Evolutionary conservation across 73 alveolate genomes (phyloP).

Genomic region (Stentor coeruleus): DNA sequence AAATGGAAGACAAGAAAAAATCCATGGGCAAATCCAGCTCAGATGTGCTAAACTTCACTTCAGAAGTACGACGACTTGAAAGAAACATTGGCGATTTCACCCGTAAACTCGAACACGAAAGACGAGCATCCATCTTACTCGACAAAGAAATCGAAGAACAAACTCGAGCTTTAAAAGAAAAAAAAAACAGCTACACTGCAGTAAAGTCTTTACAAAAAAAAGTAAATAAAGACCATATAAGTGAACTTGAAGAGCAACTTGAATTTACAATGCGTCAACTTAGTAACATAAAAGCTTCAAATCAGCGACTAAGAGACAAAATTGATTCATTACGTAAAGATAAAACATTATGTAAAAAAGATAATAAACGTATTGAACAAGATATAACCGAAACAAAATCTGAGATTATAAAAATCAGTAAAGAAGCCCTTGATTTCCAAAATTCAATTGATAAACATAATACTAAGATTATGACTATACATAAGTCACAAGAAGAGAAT

Average conservation of each 20-base stretch:
- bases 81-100: constrained; percentile 6
- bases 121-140: constrained; percentile 8
- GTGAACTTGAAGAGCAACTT: neutral
- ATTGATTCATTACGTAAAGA: neutral
- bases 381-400: neutral
- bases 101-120: constrained; percentile 17
- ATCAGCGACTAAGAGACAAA: constrained; percentile 6
- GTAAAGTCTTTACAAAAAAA: neutral
- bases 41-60: neutral
- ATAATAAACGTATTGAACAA: neutral
- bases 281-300: neutral
- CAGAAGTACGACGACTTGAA: constrained; percentile 19
- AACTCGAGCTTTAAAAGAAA: neutral
- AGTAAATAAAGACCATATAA: neutral
- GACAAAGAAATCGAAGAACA: constrained; percentile 18
- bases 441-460: neutral
- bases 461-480: neutral
- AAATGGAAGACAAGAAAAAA: neutral
- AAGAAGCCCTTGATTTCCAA: neutral
- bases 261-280: neutral
- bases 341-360: neutral
- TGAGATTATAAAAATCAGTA: neutral
- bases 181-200: neutral
- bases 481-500: neutral
- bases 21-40: neutral